Conservation (phyloP, 2,329 filamentous ascomycete genomes). For the Phoma sp. region DNA sequence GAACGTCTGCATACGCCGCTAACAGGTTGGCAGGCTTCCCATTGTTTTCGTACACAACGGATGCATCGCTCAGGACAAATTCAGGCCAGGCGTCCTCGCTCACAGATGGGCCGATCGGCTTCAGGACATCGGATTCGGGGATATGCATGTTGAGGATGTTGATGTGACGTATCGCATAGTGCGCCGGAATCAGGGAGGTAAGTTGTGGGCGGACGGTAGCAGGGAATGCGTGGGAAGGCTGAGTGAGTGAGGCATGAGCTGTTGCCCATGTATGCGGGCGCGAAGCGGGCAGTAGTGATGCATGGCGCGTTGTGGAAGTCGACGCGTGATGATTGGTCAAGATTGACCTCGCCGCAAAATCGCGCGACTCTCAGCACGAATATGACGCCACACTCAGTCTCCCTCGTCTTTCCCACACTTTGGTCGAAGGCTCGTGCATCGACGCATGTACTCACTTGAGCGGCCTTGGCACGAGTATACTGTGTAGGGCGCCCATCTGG, state of each 20-base stretch:
- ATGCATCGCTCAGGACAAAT: conserved; percentile 67
- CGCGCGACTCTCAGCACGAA: neutral
- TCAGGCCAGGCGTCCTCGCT: conserved; percentile 63
- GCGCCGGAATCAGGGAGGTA: neutral
- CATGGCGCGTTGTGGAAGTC: neutral
- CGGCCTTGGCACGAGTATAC: conserved; percentile 1
- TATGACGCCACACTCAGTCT: conserved; percentile 7
- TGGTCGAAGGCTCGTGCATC: conserved; percentile 7
- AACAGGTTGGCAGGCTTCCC: conserved; percentile 64
- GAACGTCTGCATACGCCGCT: conserved; percentile 64
- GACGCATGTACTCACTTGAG: neutral
- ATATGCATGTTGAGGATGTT: conserved; percentile 30
- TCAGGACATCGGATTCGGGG: conserved; percentile 49
- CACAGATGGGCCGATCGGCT: conserved; percentile 49
- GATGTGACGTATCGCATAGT: conserved; percentile 7
- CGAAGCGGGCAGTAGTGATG: conserved; percentile 3
- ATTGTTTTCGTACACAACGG: conserved; percentile 64
- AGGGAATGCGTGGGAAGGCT: neutral
- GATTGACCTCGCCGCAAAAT: neutral
- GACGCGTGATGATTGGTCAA: conserved; percentile 9
- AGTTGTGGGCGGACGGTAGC: neutral
- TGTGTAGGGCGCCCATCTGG: neutral
- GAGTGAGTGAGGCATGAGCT: neutral
- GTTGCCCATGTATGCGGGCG: neutral
- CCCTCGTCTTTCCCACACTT: conserved; percentile 2